Evolutionary conservation across 2,329 filamentous ascomycete genomes (phyloP).

Genomic region (Paraphoma chrysanthemicola): DNA sequence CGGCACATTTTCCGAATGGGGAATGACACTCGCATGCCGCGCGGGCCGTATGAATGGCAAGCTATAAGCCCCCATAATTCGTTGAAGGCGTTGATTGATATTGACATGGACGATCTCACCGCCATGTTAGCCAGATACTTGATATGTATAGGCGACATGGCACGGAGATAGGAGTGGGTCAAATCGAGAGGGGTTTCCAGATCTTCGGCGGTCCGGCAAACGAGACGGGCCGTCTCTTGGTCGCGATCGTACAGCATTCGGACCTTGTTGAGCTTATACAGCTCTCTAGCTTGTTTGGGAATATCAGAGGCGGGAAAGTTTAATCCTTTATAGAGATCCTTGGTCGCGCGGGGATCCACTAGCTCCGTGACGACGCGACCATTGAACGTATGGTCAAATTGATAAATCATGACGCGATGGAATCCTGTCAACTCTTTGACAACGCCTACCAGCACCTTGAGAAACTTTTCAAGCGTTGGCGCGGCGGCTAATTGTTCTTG

Average conservation of each 20-base stretch:
- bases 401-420: constrained; percentile 91
- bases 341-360: constrained; percentile 78
- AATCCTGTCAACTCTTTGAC: constrained; percentile 91
- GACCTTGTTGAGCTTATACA: constrained; percentile 91
- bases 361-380: constrained; percentile 87
- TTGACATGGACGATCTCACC: constrained; percentile 92
- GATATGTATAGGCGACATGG: constrained; percentile 89
- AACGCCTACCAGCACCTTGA: constrained; percentile 83
- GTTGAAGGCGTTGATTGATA: constrained; percentile 85
- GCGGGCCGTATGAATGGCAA: constrained; percentile 79
- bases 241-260: constrained; percentile 87
- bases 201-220: constrained; percentile 78
- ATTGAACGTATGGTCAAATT: constrained; percentile 84
- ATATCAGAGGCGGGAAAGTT: constrained; percentile 91
- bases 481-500: constrained; percentile 84
- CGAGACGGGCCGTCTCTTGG: constrained; percentile 77
- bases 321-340: constrained; percentile 84
- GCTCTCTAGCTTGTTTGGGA: constrained; percentile 81
- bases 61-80: constrained; percentile 89
- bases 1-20: constrained; percentile 93
- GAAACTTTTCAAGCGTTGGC: constrained; percentile 71
- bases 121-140: constrained; percentile 91
- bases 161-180: constrained; percentile 82
- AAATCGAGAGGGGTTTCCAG: constrained; percentile 79
- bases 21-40: constrained; percentile 89